Conservation (phyloP, 305 asterid species). For the Andrographis paniculata region DNA sequence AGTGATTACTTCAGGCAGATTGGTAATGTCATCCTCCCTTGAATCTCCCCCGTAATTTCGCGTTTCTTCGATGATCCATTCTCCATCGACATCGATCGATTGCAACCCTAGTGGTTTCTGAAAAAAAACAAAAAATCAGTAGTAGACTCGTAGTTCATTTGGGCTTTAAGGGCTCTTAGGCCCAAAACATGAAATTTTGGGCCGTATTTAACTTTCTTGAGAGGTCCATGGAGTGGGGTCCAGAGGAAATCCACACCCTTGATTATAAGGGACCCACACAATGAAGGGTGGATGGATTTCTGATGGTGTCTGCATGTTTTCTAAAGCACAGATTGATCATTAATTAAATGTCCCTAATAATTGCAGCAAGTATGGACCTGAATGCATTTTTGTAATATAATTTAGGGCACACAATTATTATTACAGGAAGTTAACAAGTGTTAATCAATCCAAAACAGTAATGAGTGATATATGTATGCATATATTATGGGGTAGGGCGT, state of each 20-base stretch:
- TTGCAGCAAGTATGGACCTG: slow-evolving; percentile 15
- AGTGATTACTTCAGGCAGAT: slow-evolving; percentile 26
- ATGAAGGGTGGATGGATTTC: too few relatives aligned
- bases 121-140: too few relatives aligned
- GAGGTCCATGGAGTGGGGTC: too few relatives aligned
- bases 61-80: neutral
- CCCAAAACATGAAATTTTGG: too few relatives aligned
- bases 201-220: too few relatives aligned
- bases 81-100: neutral
- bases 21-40: slow-evolving; percentile 12
- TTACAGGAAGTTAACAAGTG: slow-evolving; percentile 13
- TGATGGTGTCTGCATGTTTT: too few relatives aligned
- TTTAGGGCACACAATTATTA: slow-evolving; percentile 29
- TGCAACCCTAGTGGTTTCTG: neutral
- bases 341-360: slow-evolving; percentile 16
- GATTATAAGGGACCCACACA: neutral
- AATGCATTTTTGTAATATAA: neutral
- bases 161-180: too few relatives aligned
- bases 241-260: too few relatives aligned
- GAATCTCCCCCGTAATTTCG: too few relatives aligned
- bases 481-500: slow-evolving; percentile 24
- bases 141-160: too few relatives aligned
- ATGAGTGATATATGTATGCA: slow-evolving; percentile 6
- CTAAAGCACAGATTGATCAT: neutral
- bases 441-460: neutral